A percentile compares a stretch with the other conserved stretches of the same genome.
Conservation (phyloP, 768 basidiomycete genomes). For the Termitomyces sp. region DNA sequence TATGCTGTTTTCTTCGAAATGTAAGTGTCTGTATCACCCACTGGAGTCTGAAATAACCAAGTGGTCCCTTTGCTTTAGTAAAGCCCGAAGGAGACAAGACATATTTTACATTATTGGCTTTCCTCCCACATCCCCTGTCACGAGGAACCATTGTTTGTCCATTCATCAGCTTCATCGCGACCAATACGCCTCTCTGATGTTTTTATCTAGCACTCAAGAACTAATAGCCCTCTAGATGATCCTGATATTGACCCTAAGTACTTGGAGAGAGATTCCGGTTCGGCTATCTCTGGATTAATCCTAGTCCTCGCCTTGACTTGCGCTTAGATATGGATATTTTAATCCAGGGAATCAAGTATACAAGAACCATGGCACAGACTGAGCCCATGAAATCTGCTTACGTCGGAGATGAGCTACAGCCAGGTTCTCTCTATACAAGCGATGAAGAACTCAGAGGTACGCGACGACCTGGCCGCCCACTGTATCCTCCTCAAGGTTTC, state of each 20-base stretch:
- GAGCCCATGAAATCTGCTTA: conserved; percentile 16
- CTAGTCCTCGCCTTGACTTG: background rate
- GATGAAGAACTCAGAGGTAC: conserved; percentile 29
- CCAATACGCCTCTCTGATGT: background rate
- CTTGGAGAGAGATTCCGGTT: conserved; percentile 36
- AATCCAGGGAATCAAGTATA: conserved; percentile 15
- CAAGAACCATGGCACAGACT: conserved; percentile 10
- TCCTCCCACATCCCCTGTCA: conserved; percentile 39
- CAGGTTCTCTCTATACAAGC: conserved; percentile 23
- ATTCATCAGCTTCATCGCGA: background rate
- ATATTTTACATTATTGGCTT: conserved; percentile 32
- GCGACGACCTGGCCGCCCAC: background rate
- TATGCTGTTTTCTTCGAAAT: conserved; percentile 14
- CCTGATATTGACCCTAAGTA: conserved; percentile 36
- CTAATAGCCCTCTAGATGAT: conserved; percentile 24
- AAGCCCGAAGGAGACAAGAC: conserved; percentile 30
- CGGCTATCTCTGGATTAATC: background rate
- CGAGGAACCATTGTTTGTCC: conserved; percentile 41
- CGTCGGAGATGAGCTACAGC: conserved; percentile 13
- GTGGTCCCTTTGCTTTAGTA: conserved; percentile 14
- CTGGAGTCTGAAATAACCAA: background rate
- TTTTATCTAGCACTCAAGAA: conserved; percentile 21
- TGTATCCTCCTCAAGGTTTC: background rate
- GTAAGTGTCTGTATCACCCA: background rate
- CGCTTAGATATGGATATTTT: conserved; percentile 10